Evolutionary conservation across 2,329 filamentous ascomycete species (phyloP), one percentile per base, ranked within the genome.

Genomic region (Ascosphaera aggregata): DNA sequence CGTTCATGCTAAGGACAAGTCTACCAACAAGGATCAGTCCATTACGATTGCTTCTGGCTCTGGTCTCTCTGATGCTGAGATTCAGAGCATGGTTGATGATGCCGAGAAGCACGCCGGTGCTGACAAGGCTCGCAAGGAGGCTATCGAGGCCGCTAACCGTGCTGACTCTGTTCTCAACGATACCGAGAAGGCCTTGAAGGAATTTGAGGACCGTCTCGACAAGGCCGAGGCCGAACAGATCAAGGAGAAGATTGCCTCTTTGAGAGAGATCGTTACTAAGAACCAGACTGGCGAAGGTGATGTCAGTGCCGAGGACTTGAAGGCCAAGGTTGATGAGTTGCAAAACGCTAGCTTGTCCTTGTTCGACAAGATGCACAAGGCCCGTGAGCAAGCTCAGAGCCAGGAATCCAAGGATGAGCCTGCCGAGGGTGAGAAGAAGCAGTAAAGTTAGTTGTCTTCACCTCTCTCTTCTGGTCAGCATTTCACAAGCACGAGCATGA

Each of bases 331-430:
- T 53, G 89, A 95, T 49, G 86, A 94, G 64, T 80, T 98, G 56
- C 89, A 95, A 68, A 80, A 79, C 59, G 81, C 86, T 49, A 86
- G 79, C 63, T 69, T 98, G 64, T 92, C 80, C 65, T 76, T 95
- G 54, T 95, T 98, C 62, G 89, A 95, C 69, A 94, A 95, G 79
- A 93, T 98, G 81, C 86, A 98, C 80, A 91, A 92, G 71, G 82
- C 86, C 49, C 77, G 81, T 51, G 57, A 63, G 51, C 60, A 65
- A 55, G 40, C 46, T 54, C 63, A 61, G 59, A 62, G 51, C 53
- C 69, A 47, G 43, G 54, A 52, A 48, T 49, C 41, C 42, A 48
- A 49, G 48, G 54, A 38, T 22, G 41, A 56, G 51, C 60, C 61
- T 41, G 47, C 55, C 44, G 74, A 80, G 57, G 73, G 67, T 48